A percentile compares a stretch with the other conserved stretches of the same genome.
Evolutionary conservation across 2,329 filamentous ascomycete species (phyloP).

Genomic region (Kalaharituber pfeilii): DNA sequence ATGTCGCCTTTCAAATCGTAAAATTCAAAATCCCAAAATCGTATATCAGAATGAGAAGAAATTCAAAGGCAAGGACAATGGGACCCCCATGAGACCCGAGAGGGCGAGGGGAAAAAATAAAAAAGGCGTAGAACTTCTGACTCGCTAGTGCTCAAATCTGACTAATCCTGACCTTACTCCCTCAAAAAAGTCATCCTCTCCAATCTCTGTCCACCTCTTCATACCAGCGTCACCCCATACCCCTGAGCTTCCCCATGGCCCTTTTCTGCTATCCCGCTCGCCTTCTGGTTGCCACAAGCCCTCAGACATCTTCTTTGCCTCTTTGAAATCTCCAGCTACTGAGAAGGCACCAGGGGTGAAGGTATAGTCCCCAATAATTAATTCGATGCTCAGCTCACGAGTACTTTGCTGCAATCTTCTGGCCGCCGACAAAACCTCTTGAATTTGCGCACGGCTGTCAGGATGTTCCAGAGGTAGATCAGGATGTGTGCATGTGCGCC

Average conservation of each 20-base stretch:
- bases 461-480: constrained; percentile 9
- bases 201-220: constrained; percentile 19
- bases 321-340: constrained; percentile 21
- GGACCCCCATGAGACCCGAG: too few relatives aligned
- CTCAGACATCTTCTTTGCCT: constrained; percentile 16
- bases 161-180: constrained; percentile 19
- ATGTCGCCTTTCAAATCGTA: too few relatives aligned
- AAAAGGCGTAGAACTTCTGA: too few relatives aligned
- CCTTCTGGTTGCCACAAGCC: constrained; percentile 17
- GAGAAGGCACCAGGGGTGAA: constrained; percentile 20
- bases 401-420: constrained; percentile 8
- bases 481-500: constrained; percentile 3
- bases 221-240: constrained; percentile 21
- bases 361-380: constrained; percentile 8
- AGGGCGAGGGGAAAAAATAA: too few relatives aligned
- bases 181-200: constrained; percentile 21
- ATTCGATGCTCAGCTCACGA: neutral
- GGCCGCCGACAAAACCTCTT: constrained; percentile 22
- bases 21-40: too few relatives aligned
- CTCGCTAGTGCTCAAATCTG: constrained; percentile 11
- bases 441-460: constrained; percentile 7
- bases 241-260: constrained; percentile 23
- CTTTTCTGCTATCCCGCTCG: constrained; percentile 16
- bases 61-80: too few relatives aligned
- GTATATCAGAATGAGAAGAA: too few relatives aligned